These are phyloP conservation scores for Aspergillus sp. DNA, from an alignment of 2,329 filamentous ascomycete genomes.

Conservation along the genomic window DNA sequence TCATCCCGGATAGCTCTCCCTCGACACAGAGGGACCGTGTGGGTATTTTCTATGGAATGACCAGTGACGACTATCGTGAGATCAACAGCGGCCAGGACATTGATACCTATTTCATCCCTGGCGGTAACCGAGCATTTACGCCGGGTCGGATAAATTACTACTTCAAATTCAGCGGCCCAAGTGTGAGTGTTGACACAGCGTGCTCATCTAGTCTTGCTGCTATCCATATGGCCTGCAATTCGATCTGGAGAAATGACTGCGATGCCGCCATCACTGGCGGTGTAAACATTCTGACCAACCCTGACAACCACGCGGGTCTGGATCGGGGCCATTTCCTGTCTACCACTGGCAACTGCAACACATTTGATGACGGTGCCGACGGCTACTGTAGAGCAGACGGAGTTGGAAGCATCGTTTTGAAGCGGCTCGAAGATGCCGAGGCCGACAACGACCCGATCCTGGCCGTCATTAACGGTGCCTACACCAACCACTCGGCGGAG, in stretches of 20 bases:
- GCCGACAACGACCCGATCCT: slow-evolving; percentile 70
- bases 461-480: slow-evolving; percentile 71
- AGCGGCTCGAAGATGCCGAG: slow-evolving; percentile 76
- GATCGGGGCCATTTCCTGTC: slow-evolving; percentile 76
- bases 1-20: slow-evolving; percentile 70
- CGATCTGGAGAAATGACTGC: slow-evolving; percentile 73
- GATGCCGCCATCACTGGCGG: slow-evolving; percentile 81
- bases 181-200: slow-evolving; percentile 74
- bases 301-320: slow-evolving; percentile 76
- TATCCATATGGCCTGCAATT: slow-evolving; percentile 71
- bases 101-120: slow-evolving; percentile 69
- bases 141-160: slow-evolving; percentile 57
- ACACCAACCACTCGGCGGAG: slow-evolving; percentile 82
- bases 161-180: slow-evolving; percentile 75
- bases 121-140: slow-evolving; percentile 58
- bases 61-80: slow-evolving; percentile 76
- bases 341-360: slow-evolving; percentile 70
- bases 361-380: slow-evolving; percentile 77
- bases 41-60: slow-evolving; percentile 75
- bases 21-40: slow-evolving; percentile 67
- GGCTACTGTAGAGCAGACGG: slow-evolving; percentile 82
- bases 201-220: slow-evolving; percentile 75
- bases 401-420: slow-evolving; percentile 73
- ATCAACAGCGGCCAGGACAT: slow-evolving; percentile 73
- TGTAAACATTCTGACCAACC: slow-evolving; percentile 74